Percentiles rank a stretch among this genome's conserved stretches.
Conservation (phyloP, 2,329 filamentous ascomycete species). For the Aspergillus fumigatus region DNA sequence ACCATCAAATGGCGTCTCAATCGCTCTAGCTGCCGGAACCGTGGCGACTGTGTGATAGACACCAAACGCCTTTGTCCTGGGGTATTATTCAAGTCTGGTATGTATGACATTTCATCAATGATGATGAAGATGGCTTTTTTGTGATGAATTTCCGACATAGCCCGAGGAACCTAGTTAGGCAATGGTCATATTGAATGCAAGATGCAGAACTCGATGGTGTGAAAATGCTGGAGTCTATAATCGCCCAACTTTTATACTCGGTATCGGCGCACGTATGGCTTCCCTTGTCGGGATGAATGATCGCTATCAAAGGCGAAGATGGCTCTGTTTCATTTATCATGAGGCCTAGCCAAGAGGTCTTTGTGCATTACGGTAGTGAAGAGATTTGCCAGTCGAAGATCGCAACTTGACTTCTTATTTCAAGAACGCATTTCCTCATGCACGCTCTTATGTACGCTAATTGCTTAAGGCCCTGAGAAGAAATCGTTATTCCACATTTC, state of each 20-base stretch:
- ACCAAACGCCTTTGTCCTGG: neutral
- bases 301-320: neutral
- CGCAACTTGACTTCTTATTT: neutral
- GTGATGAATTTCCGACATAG: neutral
- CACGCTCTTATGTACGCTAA: neutral
- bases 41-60: neutral
- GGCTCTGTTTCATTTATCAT: neutral
- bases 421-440: neutral
- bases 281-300: neutral
- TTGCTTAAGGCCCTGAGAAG: slow-evolving; percentile 10
- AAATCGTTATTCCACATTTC: slow-evolving; percentile 27
- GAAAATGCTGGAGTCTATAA: neutral
- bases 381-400: neutral
- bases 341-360: neutral
- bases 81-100: neutral
- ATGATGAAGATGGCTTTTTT: neutral
- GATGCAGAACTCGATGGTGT: neutral
- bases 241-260: neutral
- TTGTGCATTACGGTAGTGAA: neutral
- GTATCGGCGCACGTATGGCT: neutral
- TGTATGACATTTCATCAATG: neutral
- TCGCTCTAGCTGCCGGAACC: neutral
- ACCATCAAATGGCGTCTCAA: neutral
- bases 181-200: neutral
- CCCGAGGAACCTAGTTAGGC: neutral